A percentile compares a stretch with the other conserved stretches of the same genome.
phyloP scores from a whole-genome alignment of 768 basidiomycete genomes.

The Mycena maculata region DNA sequence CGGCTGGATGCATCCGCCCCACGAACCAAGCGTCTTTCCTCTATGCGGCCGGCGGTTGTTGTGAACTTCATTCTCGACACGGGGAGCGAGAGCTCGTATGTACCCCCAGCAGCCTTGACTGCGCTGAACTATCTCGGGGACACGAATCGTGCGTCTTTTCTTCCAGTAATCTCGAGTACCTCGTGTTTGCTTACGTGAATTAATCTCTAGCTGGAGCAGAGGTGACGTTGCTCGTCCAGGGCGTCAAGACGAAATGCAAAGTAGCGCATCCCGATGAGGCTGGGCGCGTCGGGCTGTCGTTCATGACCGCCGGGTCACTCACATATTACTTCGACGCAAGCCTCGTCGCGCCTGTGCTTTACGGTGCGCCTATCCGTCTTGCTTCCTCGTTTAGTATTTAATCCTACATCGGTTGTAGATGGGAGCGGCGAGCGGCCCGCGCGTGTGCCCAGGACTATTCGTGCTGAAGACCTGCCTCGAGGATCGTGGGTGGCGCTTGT shows the following conservation, averaged over 20 bases:
- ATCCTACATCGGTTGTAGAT: background rate
- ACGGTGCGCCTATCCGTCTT: constrained; percentile 26
- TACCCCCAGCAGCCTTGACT: constrained; percentile 33
- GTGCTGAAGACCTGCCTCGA: constrained; percentile 4
- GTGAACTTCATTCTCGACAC: constrained; percentile 44
- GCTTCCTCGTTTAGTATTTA: background rate
- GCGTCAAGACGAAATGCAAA: constrained; percentile 35
- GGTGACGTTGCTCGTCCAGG: constrained; percentile 37
- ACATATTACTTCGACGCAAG: constrained; percentile 40
- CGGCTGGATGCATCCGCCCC: constrained; percentile 13
- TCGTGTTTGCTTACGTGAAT: background rate
- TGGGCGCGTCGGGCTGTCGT: constrained; percentile 33
- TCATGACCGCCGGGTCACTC: constrained; percentile 40
- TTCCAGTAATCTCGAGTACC: background rate
- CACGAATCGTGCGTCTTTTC: constrained; percentile 22
- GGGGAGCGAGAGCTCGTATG: constrained; percentile 30
- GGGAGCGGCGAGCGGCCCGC: constrained; percentile 25
- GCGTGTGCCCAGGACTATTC: constrained; percentile 21
- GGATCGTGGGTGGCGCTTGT: background rate
- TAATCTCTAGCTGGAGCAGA: constrained; percentile 35
- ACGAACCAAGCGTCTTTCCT: background rate
- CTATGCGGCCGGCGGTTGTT: constrained; percentile 23
- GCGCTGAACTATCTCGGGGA: constrained; percentile 35
- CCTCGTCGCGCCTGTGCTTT: constrained; percentile 40
- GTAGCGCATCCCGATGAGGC: constrained; percentile 38